These are phyloP conservation scores for Halenospora varia DNA, from an alignment of 495 filamentous ascomycete genomes.

Conservation along the genomic window DNA sequence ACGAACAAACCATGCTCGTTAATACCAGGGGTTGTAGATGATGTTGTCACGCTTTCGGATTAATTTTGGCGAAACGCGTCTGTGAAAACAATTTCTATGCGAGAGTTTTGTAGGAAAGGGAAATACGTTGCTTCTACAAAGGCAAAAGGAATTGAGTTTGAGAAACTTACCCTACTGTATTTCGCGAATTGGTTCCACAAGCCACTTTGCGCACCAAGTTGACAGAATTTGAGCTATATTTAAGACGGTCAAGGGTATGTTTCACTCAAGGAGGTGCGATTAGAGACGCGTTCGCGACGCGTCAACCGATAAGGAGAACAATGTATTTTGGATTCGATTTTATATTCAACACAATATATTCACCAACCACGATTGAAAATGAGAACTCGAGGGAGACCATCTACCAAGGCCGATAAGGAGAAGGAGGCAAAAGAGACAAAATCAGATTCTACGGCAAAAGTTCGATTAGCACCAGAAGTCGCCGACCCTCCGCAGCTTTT, in stretches of 20 bases:
- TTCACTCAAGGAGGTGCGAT: background rate
- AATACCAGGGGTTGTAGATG: conserved; percentile 9
- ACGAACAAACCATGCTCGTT: conserved; percentile 17
- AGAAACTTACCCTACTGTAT: background rate
- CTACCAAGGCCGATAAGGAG: conserved; percentile 16
- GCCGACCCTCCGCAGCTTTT: conserved; percentile 62
- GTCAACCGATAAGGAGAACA: background rate
- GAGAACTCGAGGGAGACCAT: conserved; percentile 25
- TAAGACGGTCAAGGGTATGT: background rate
- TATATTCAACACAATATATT: background rate
- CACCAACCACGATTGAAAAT: conserved; percentile 3
- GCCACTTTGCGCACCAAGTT: background rate
- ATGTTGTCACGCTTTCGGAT: conserved; percentile 5
- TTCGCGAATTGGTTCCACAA: background rate
- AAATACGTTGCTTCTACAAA: background rate
- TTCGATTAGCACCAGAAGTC: conserved; percentile 25
- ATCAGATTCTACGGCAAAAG: conserved; percentile 10
- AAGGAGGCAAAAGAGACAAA: conserved; percentile 5
- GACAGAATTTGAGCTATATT: background rate
- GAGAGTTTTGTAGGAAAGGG: background rate
- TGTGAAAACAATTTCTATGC: background rate
- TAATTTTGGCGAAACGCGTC: background rate
- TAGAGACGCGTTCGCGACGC: background rate
- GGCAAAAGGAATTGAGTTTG: background rate
- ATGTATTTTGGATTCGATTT: background rate